Conservation (phyloP, 2,329 filamentous ascomycete species). For the Claviceps sp. region DNA sequence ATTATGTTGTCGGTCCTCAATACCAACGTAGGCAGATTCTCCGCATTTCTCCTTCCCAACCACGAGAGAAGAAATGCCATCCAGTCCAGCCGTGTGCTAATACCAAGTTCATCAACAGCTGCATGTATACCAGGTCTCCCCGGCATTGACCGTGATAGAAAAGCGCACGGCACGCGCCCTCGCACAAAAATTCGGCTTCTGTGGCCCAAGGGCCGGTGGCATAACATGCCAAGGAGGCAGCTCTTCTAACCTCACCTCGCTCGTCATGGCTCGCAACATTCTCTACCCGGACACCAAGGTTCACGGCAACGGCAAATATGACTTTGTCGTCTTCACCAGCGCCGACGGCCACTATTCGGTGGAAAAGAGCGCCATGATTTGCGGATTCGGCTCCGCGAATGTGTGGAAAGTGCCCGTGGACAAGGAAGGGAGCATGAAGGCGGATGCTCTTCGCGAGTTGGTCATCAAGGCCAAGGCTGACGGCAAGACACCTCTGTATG, state of each 20-base stretch:
- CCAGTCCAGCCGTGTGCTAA: background rate
- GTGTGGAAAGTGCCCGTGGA: constrained; percentile 70
- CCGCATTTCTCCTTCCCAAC: background rate
- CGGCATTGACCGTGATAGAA: constrained; percentile 75
- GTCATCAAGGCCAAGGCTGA: constrained; percentile 47
- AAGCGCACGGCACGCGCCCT: constrained; percentile 65
- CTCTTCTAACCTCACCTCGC: constrained; percentile 71
- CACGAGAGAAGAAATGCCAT: too few relatives aligned
- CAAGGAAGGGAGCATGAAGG: constrained; percentile 54
- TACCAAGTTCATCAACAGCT: constrained; percentile 29
- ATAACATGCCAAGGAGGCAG: constrained; percentile 72
- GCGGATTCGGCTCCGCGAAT: constrained; percentile 63
- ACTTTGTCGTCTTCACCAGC: constrained; percentile 78
- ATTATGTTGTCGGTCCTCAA: constrained; percentile 76
- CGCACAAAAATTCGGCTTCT: constrained; percentile 65
- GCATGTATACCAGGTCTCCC: constrained; percentile 89
- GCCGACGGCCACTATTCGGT: constrained; percentile 88
- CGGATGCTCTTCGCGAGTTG: constrained; percentile 47
- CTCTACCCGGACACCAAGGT: constrained; percentile 69
- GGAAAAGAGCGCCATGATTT: constrained; percentile 86
- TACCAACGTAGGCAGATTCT: constrained; percentile 54
- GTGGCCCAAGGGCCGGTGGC: constrained; percentile 55
- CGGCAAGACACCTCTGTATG: constrained; percentile 77
- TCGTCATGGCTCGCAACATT: constrained; percentile 78
- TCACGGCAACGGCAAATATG: constrained; percentile 48